Evolutionary conservation across 2,329 filamentous ascomycete species (phyloP), one percentile per base, ranked within the genome.

Genomic region (Fusarium verticillioides): DNA sequence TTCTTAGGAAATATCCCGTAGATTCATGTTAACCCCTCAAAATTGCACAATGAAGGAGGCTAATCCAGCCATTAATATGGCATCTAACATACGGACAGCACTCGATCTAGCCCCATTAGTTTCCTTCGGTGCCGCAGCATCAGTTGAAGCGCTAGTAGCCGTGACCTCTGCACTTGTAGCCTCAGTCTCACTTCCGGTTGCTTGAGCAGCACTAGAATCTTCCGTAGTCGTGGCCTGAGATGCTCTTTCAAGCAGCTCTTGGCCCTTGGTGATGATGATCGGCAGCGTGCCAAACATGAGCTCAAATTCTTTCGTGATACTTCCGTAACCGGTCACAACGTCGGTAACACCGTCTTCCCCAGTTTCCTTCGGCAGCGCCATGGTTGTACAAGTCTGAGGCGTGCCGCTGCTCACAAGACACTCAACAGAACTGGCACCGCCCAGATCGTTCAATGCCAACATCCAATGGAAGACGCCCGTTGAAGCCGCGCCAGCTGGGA

Each of bases 381-480:
- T 44, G 16, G 30, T 32, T 2, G 63, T 65, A 11, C 63, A 66
- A 26, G 12, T 23, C 21, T 60, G 19, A 19, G 46, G 32, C 23
- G 23, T 44, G 5, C 61, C 53, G 4, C 62, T 60, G 23, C 61
- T 66, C 23, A 66, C n/a, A 12, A 66, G 11, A 7, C 61, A 59
- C 13, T 66, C 34, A n/a, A 66, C 34, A 19, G 52, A 66, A 4
- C 26, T 30, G 39, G 21, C 15, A 4, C 39, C n/a, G 7, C 32
- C 23, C 21, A 32, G n/a, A 13, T 42, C 26, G 7, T 21, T 16
- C 13, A n/a, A 10, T 12, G 18, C 12, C 16, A 62, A 8, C 56
- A 68, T 63, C 37, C 37, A 68, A 34, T 68, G 66, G n/a, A 68
- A 68, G 4, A 40, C 21, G 16, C 66, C 66, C 2, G 39, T 69